Base-by-base conservation (phyloP, 306 rosid species). In the Prunus campanulata region DNA sequence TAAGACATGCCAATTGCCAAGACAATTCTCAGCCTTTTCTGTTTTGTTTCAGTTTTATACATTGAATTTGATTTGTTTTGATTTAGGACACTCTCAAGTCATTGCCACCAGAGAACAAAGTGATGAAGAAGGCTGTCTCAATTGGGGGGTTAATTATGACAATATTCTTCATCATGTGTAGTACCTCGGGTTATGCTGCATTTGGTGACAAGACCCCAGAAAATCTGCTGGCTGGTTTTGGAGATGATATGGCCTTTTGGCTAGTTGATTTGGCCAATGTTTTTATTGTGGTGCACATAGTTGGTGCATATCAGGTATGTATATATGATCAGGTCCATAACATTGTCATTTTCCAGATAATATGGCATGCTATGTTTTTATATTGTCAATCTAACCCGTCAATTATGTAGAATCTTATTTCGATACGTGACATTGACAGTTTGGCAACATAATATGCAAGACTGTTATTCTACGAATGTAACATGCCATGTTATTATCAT, bases 221-320 rank as follows among this genome's bases (percentile, higher is more conserved):
- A 74, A 88, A 92, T 74, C 84, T 88, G 54, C 83, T 92, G 47
- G 81, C 88, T 0, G 92, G 92, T 64, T 87, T 89, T 68, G 97
- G 86, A 71, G 85, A 81, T 77, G 81, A 80, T 0, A 86, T 87
- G n/a, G 87, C 90, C 15, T 84, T 80, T 24, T 92, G 96, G 93
- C 71, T 88, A 48, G 81, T 92, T 10, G 86, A 90, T 20, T 11
- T 85, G 49, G 93, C 91, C 59, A 88, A 92, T 24, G 27, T 79
- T 35, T 85, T 46, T 79, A 82, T 90, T 18, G 77, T 88, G 67
- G 82, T 90, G 71, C 96, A 92, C 79, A 78, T 92, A 48, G 65
- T 90, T 46, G 97, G 96, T 46, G 96, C 93, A 46, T 92, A 80
- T 81, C 95, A 90, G 97, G 96, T 91, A 44, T 0, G 93, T 91